These are phyloP conservation scores for Penicillium griseofulvum DNA, from an alignment of 2,329 filamentous ascomycete species.

Conservation along the genomic window DNA sequence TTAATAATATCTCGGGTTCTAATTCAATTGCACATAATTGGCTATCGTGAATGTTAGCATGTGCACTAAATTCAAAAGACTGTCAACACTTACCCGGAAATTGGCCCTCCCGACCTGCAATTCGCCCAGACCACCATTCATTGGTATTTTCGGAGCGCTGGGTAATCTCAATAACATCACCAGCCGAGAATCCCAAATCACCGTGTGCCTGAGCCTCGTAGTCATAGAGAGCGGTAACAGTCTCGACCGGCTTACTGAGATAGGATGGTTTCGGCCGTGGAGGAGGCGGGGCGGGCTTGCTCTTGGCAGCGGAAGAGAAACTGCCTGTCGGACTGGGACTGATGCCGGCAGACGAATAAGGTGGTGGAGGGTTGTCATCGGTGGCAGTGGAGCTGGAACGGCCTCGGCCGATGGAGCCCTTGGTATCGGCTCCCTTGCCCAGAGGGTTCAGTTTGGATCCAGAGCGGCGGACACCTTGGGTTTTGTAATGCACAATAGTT, in stretches of 20 bases:
- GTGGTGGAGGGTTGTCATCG: slow-evolving; percentile 65
- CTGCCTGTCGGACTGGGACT: slow-evolving; percentile 42
- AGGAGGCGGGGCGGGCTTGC: slow-evolving; percentile 64
- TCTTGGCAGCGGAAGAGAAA: slow-evolving; percentile 61
- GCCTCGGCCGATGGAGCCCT: slow-evolving; percentile 31
- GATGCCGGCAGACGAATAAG: slow-evolving; percentile 55
- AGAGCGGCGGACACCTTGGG: slow-evolving; percentile 61
- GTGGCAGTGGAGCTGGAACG: slow-evolving; percentile 42
- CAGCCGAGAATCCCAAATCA: slow-evolving; percentile 83
- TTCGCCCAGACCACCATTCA: slow-evolving; percentile 91
- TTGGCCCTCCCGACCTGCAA: slow-evolving; percentile 78
- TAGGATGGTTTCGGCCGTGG: slow-evolving; percentile 79
- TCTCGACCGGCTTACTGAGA: slow-evolving; percentile 69
- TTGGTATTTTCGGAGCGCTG: slow-evolving; percentile 83
- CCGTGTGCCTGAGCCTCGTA: slow-evolving; percentile 94
- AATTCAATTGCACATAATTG: slow-evolving; percentile 40
- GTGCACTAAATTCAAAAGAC: not conserved
- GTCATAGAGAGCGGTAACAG: slow-evolving; percentile 87
- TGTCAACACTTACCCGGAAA: slow-evolving; percentile 75
- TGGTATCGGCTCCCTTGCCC: slow-evolving; percentile 38
- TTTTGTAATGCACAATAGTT: slow-evolving; percentile 86
- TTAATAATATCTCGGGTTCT: slow-evolving; percentile 7
- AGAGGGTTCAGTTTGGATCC: slow-evolving; percentile 31
- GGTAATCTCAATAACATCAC: slow-evolving; percentile 87
- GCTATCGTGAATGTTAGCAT: slow-evolving; percentile 21